A percentile compares a stretch with the other conserved stretches of the same genome.
These are phyloP conservation scores for Fusarium longipes DNA, from an alignment of 2,329 filamentous ascomycete genomes.

Conservation along the genomic window DNA sequence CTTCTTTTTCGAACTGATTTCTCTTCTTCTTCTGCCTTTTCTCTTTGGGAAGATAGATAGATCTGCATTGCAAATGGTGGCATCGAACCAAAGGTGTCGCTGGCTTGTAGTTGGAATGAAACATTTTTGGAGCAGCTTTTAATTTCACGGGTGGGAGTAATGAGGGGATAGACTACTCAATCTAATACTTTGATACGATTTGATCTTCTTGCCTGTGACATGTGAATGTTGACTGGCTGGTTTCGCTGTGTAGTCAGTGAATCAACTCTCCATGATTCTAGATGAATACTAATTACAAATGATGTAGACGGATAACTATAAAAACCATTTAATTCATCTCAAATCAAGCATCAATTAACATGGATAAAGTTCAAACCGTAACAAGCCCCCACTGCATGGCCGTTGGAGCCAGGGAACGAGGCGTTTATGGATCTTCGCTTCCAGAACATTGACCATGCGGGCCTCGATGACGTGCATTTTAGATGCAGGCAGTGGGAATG, in stretches of 20 bases:
- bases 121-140: background rate
- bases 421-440: background rate
- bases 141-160: background rate
- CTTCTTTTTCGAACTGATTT: background rate
- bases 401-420: background rate
- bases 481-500: background rate
- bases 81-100: constrained; percentile 16
- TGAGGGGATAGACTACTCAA: background rate
- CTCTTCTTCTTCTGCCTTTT: constrained; percentile 16
- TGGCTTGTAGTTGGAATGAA: constrained; percentile 29
- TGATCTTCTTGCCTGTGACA: background rate
- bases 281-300: too few species aligned
- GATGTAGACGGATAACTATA: too few species aligned
- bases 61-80: constrained; percentile 11
- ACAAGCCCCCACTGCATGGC: background rate
- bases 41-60: constrained; percentile 15
- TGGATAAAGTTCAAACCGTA: too few species aligned
- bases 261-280: too few species aligned
- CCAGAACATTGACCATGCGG: constrained; percentile 4
- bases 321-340: too few species aligned
- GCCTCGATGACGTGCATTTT: background rate
- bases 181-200: background rate
- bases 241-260: too few species aligned
- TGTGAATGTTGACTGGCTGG: too few species aligned
- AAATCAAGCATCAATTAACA: too few species aligned